phyloP scores from a whole-genome alignment of 2,329 filamentous ascomycete genomes.

The Cyphellophora europaea region DNA sequence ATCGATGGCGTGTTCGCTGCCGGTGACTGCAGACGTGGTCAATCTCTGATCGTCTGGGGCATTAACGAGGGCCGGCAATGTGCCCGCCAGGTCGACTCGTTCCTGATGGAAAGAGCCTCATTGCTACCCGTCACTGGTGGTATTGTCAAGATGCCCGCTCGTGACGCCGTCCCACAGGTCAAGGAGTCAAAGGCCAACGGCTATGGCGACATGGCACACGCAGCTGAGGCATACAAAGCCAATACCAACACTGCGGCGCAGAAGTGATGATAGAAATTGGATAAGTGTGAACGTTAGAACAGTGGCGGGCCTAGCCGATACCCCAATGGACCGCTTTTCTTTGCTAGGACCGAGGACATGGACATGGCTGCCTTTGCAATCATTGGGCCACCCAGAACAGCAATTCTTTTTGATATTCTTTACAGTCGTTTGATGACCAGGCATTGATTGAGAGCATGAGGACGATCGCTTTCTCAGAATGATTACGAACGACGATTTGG shows the following conservation, averaged over 20 bases:
- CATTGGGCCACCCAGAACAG: background rate
- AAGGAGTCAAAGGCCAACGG: conserved; percentile 11
- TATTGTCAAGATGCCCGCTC: conserved; percentile 71
- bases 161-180: conserved; percentile 29
- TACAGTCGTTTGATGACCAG: background rate
- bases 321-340: background rate
- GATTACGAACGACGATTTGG: too few relatives aligned
- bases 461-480: background rate
- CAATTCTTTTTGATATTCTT: background rate
- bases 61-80: conserved; percentile 95
- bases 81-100: conserved; percentile 84
- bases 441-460: background rate
- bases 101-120: conserved; percentile 65
- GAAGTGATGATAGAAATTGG: background rate
- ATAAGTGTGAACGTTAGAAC: background rate
- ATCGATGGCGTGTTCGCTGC: conserved; percentile 83
- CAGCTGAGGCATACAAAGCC: conserved; percentile 11
- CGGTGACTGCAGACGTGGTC: conserved; percentile 87
- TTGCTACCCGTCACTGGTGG: conserved; percentile 83
- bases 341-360: too few relatives aligned
- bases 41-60: conserved; percentile 95
- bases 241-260: conserved; percentile 4
- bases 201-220: conserved; percentile 14
- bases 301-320: background rate
- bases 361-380: background rate